A percentile compares a stretch with the other conserved stretches of the same genome.
phyloP scores from a whole-genome alignment of 352 stramenopile genomes.

The Phytophthora constricta region DNA sequence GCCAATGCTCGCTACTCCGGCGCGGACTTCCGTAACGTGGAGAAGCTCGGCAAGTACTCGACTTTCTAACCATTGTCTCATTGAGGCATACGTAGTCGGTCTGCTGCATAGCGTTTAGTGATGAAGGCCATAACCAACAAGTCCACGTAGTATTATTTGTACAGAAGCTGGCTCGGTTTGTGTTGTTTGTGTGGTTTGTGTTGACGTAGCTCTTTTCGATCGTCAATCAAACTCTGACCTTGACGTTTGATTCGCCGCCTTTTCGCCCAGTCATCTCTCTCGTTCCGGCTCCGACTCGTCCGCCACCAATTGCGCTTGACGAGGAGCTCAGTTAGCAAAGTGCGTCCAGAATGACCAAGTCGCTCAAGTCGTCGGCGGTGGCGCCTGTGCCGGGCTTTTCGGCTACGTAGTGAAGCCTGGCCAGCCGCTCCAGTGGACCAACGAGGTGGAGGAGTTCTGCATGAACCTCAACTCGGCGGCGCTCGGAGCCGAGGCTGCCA shows the following conservation, averaged over 20 bases:
- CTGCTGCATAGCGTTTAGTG: conserved; percentile 25
- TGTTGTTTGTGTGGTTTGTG: no score
- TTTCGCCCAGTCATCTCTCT: not conserved
- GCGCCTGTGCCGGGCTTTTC: conserved; percentile 77
- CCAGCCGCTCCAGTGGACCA: conserved; percentile 69
- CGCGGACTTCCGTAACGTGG: conserved; percentile 85
- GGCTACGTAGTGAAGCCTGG: conserved; percentile 72
- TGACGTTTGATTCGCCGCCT: no score
- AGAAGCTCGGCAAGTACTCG: conserved; percentile 89
- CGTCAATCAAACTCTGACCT: no score
- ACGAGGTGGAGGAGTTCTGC: conserved; percentile 78
- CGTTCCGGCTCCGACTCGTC: not conserved
- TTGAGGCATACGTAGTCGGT: not conserved
- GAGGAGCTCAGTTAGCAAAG: not conserved
- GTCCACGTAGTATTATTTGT: not conserved
- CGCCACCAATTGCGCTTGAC: not conserved
- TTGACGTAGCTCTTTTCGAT: no score
- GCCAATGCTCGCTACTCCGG: conserved; percentile 83
- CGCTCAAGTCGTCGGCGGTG: conserved; percentile 42
- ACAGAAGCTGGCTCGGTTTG: not conserved
- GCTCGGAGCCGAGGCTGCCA: conserved; percentile 54
- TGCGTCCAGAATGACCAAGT: conserved; percentile 37
- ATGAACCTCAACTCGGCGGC: conserved; percentile 82
- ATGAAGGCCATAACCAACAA: not conserved
- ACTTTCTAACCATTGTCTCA: no score